Base-by-base conservation (phyloP, 768 basidiomycete species). In the Rhodosporidiobolus sp. region DNA sequence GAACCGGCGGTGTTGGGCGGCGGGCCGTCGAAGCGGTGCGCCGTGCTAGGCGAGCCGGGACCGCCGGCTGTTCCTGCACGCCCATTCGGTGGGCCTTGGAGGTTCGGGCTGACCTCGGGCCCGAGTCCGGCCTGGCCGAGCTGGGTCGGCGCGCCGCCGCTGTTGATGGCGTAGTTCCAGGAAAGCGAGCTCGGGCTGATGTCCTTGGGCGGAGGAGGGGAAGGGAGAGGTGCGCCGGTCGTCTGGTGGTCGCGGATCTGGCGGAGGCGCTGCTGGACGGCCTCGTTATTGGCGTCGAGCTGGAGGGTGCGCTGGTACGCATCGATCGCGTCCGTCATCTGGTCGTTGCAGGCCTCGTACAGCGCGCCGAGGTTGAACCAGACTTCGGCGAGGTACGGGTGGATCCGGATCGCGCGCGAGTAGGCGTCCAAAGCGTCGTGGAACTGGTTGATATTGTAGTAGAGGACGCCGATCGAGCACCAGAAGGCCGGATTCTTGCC, bases 381-480 rank as follows among this genome's bases (percentile, higher is more conserved):
- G 12, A 94, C 92, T 77, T 88, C 89, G 60, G 87, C 87, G 78
- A 99, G 97, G 84, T 95, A 98, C 0, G 96, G 96, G 80, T 98
- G 97, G 83, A 99, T 94, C 73, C 95, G 89, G 78, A 99, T 98
- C 19, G 96, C 96, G 24, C 95, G 90, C 38, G 96, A 98, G 82
- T 99, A 99, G 17, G 96, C 96, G 79, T 99, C 96, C 49, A 99
- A 88, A 4, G 95, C 95, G 79, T 99, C 96, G 63, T 94, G 92
- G 84, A 92, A 99, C 80, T 99, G 96, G 82, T 97, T 98, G 84
- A 99, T 97, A 80, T 99, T 94, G 86, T 96, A 99, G 81, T 99
- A 99, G 2, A 99, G 86, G 1, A 99, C 96, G 58, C 96, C 96
- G 78, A 99, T 99, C 32, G 93, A 95, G 81, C 95, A 98, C 96